phyloP scores from a whole-genome alignment of 768 basidiomycete species.

The Pleurotus ostreatus region DNA sequence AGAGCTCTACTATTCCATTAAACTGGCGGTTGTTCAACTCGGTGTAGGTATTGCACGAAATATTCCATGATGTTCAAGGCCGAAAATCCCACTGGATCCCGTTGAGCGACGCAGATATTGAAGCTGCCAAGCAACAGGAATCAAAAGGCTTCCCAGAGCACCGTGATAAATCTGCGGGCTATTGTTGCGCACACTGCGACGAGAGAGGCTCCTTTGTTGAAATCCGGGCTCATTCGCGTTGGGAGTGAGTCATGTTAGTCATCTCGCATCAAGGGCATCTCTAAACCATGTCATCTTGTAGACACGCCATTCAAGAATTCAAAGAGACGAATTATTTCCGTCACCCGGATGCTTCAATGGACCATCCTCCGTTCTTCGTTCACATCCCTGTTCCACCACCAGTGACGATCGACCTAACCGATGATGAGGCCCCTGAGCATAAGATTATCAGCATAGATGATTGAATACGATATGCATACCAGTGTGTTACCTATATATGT shows the following conservation, averaged over 20 bases:
- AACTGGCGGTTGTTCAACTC: neutral
- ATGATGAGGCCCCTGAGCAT: constrained; percentile 14
- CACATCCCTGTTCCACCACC: constrained; percentile 12
- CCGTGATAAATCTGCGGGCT: constrained; percentile 7
- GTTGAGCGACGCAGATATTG: constrained; percentile 12
- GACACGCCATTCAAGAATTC: constrained; percentile 14
- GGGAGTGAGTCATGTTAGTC: constrained; percentile 8
- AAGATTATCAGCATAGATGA: constrained; percentile 8
- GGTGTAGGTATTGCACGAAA: constrained; percentile 5
- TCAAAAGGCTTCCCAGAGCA: constrained; percentile 2
- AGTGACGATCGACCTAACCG: neutral
- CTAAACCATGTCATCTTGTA: neutral
- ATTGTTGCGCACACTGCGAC: constrained; percentile 14
- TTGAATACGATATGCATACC: neutral
- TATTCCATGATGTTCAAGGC: constrained; percentile 22
- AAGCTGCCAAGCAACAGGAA: constrained; percentile 15
- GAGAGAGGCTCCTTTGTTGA: constrained; percentile 10
- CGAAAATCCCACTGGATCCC: constrained; percentile 13
- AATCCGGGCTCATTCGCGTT: constrained; percentile 13
- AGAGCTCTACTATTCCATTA: neutral
- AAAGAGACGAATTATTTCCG: constrained; percentile 16
- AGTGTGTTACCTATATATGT: too few species aligned
- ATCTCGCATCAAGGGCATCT: neutral
- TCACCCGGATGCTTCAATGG: constrained; percentile 17
- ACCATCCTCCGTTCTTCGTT: constrained; percentile 17